Evolutionary conservation across 192 early-diverging fungal species (phyloP), one percentile per base, ranked within the genome.

Genomic region (Borealophlyctis nickersoniae): DNA sequence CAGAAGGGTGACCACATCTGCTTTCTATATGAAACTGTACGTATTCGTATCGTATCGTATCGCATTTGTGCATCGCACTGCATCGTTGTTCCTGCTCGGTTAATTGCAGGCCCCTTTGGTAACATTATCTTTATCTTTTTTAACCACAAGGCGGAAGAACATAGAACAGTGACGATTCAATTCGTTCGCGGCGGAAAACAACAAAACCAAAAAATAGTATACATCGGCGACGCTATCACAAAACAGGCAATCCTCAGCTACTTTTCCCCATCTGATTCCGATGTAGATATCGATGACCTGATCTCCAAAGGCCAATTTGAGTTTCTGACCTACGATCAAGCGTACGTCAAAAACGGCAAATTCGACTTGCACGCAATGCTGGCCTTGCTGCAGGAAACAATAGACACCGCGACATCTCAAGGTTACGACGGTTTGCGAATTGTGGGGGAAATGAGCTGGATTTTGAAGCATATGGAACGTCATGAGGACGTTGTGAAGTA

Each of bases 1-100:
- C 53, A 55, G 24, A 14, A 13, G 23, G 53, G 53, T 29, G 53
- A 55, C 2, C 53, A 55, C 24, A 55, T 55, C 53, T 55, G 53
- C 24, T 55, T 55, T 29, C 23, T 55, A 1, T 55, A 55, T 26
- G 53, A 55, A 55, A 55, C 13, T 27, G 53, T 27, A 55, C 9
- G 39, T 45, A 13, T 13, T 45, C 39, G 7, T 19, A 45, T 13
- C 19, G 39, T 45, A 19, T 45, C 9, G 7, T 45, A 13, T 45
- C 9, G 39, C 39, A 13, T 7, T 7, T 45, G 7, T 45, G 39
- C 39, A 19, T 13, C 19, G 39, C 19, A 45, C 39, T 45, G 19
- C 7, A 45, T 45, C 39, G 19, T 45, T 45, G 39, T n/a, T n/a
- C n/a, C n/a, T n/a, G n/a, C n/a, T n/a, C n/a, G n/a, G n/a, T n/a